A percentile compares a stretch with the other conserved stretches of the same genome.
Evolutionary conservation across 2,329 filamentous ascomycete species (phyloP).

Genomic region (Pestalotiopsis sp.): DNA sequence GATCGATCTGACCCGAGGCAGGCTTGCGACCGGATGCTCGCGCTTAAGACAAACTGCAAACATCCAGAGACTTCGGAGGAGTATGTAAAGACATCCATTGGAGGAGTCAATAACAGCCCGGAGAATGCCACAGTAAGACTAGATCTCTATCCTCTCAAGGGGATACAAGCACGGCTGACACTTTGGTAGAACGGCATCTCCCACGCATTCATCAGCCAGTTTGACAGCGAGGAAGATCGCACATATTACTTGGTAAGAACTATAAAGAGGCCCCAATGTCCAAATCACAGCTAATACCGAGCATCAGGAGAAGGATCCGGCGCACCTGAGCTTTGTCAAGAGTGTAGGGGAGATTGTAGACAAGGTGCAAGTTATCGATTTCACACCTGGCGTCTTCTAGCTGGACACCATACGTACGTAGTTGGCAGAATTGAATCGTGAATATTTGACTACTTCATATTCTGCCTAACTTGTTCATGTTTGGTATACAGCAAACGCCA

Average conservation of each 20-base stretch:
- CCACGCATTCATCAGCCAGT: slow-evolving; percentile 67
- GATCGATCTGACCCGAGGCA: slow-evolving; percentile 12
- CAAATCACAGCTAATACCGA: background rate
- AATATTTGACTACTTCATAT: too few relatives aligned
- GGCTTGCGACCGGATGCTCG: slow-evolving; percentile 37
- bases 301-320: slow-evolving; percentile 52
- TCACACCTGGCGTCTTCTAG: slow-evolving; percentile 40
- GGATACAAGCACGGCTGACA: background rate
- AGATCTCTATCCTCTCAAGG: background rate
- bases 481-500: background rate
- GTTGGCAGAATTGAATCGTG: too few relatives aligned
- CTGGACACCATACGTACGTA: background rate
- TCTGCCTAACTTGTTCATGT: too few relatives aligned
- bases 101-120: slow-evolving; percentile 60
- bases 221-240: slow-evolving; percentile 61
- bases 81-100: slow-evolving; percentile 59
- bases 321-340: slow-evolving; percentile 58
- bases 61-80: slow-evolving; percentile 57
- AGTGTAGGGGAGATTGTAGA: slow-evolving; percentile 47
- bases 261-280: too few relatives aligned
- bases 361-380: slow-evolving; percentile 59
- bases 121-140: slow-evolving; percentile 58
- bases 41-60: slow-evolving; percentile 56
- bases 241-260: slow-evolving; percentile 58
- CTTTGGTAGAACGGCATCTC: slow-evolving; percentile 56